Base-by-base conservation (phyloP, 2,329 filamentous ascomycete species). In the Talaromyces albobiverticillius region DNA sequence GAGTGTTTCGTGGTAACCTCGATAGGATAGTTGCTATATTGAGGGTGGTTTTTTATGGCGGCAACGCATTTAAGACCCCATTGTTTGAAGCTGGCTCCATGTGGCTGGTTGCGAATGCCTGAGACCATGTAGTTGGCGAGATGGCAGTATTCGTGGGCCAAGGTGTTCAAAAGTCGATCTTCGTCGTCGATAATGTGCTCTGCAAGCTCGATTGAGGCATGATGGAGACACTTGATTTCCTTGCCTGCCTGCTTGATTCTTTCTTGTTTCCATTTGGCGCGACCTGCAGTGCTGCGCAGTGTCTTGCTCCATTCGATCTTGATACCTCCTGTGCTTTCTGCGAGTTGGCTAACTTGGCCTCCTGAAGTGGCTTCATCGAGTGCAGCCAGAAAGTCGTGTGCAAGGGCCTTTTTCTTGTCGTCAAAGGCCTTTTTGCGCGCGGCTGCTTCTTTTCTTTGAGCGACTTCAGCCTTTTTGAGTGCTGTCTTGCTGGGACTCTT, bases 101-200 rank as follows among this genome's bases (percentile, higher is more conserved):
- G 92, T 0, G 91, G 90, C 57, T 89, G 86, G 53, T 84, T 85
- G 41, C 83, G 86, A 32, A 92, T 76, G 32, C 86, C 84, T 46
- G 81, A 86, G 59, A 97, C 77, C 84, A 97, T 95, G 70, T 93
- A 96, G 64, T 91, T 95, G 41, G 90, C 87, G 1, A 97, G 76
- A 67, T 99, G 94, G 70, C 94, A 97, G 75, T 94, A 97, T 64
- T 99, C 94, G 69, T 99, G 94, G 0, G 93, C 90, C n/a, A 97
- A 75, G 0, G 94, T 91, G 69, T 96, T 96, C 59, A 94, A 80
- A 1, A 97, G 80, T 3, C 90, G 84, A 55, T 87, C 72, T 61
- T 89, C 83, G 64, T 87, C 82, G 66, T 90, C 85, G 58, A 97
- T 91, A 45, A 96, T 86, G 68, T 95, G 95, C 52, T 89, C 85